These are phyloP conservation scores for Sporothrix variecibatus DNA, from an alignment of 2,329 filamentous ascomycete species.

Conservation along the genomic window DNA sequence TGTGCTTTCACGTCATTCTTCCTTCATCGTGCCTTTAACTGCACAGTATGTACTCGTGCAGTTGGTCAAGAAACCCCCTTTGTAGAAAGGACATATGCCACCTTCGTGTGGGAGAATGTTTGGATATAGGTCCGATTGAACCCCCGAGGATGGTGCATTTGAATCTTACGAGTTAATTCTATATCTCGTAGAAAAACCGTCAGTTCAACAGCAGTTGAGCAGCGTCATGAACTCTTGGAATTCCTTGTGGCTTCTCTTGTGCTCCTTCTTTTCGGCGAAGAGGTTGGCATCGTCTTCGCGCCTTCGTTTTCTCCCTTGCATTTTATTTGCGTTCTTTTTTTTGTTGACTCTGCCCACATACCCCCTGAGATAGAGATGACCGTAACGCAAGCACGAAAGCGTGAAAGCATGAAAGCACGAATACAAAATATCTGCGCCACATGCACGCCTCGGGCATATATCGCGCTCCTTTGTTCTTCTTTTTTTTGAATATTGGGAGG, in stretches of 20 bases:
- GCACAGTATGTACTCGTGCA: not conserved
- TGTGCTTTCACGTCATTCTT: not conserved
- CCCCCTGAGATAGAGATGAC: not conserved
- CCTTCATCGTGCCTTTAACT: not conserved
- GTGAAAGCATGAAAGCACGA: not conserved
- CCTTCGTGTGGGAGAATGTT: no score
- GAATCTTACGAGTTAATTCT: not conserved
- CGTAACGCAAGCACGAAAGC: not conserved
- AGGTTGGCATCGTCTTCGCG: not conserved
- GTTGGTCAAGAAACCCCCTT: no score
- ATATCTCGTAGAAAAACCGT: not conserved
- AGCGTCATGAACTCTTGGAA: not conserved
- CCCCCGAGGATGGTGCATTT: not conserved
- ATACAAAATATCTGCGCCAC: not conserved
- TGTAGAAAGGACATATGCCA: no score
- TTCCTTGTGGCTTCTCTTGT: not conserved
- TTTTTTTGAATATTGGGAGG: not conserved
- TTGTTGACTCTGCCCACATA: not conserved
- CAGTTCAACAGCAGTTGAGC: no score
- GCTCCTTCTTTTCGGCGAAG: not conserved
- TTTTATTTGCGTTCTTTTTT: not conserved
- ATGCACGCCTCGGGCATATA: conserved; percentile 3
- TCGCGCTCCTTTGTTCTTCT: not conserved
- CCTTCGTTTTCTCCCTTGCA: not conserved
- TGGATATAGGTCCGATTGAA: not conserved